A percentile compares a stretch with the other conserved stretches of the same genome.
Evolutionary conservation across 2,329 filamentous ascomycete genomes (phyloP).

Genomic region (Aspergillus sp.): DNA sequence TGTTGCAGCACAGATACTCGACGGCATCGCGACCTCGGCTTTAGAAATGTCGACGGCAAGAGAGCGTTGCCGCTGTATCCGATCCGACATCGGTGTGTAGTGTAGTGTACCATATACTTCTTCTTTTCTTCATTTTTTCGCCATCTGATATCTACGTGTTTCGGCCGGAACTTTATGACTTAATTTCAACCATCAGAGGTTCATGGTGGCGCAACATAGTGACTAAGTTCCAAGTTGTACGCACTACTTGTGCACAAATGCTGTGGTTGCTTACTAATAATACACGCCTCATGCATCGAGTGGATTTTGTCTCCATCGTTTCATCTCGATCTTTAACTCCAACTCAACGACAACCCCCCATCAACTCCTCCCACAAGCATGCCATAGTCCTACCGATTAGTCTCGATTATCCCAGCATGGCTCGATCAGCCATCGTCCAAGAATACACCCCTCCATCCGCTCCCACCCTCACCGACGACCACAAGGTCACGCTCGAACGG

Average conservation of each 20-base stretch:
- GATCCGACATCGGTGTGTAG: background rate
- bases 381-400: background rate
- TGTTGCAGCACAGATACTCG: background rate
- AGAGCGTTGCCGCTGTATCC: background rate
- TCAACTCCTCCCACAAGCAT: background rate
- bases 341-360: constrained; percentile 7
- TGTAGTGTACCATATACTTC: background rate
- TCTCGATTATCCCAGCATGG: constrained; percentile 26
- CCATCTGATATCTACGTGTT: background rate
- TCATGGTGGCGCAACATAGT: background rate
- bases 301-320: constrained; percentile 2
- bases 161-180: background rate
- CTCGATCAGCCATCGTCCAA: constrained; percentile 46
- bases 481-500: constrained; percentile 53
- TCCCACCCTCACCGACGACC: constrained; percentile 47
- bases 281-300: background rate
- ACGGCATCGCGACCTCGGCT: background rate
- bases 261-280: background rate
- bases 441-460: constrained; percentile 46
- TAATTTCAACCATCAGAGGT: background rate
- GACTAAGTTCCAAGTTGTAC: no score
- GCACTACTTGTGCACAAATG: background rate
- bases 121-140: constrained; percentile 1
- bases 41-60: background rate
- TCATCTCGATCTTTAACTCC: constrained; percentile 7